phyloP scores from a whole-genome alignment of 140 eudicot species.

The Ambrosia hybrid region DNA sequence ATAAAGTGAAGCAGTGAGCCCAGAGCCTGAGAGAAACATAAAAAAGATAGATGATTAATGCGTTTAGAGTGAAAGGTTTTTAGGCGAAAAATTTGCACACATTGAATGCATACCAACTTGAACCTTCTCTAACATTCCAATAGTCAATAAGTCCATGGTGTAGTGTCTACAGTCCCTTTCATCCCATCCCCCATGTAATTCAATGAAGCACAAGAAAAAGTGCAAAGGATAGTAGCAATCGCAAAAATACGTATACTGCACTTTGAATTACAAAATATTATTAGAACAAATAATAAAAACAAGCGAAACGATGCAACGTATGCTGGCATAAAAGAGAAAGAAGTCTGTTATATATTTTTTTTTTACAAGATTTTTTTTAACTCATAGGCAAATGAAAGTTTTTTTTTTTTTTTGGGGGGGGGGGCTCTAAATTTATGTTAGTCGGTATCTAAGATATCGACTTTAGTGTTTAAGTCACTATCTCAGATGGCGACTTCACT shows the following conservation, averaged over 20 bases:
- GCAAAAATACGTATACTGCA: slow-evolving; percentile 79
- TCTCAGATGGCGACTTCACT: no score
- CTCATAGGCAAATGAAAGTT: no score
- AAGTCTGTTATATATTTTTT: no score
- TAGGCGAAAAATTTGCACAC: no score
- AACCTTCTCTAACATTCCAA: slow-evolving; percentile 73
- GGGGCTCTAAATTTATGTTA: no score
- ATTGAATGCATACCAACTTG: slow-evolving; percentile 54
- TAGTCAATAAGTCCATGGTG: slow-evolving; percentile 75
- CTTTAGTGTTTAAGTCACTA: no score
- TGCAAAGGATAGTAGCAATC: slow-evolving; percentile 73
- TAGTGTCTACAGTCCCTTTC: slow-evolving; percentile 38
- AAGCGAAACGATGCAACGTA: background rate
- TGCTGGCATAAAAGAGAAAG: background rate
- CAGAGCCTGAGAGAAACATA: slow-evolving; percentile 65
- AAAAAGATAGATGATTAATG: background rate
- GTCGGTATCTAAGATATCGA: no score
- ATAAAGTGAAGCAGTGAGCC: slow-evolving; percentile 82
- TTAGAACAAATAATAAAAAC: background rate
- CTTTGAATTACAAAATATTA: slow-evolving; percentile 2
- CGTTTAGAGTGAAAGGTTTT: background rate
- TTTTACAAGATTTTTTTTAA: no score
- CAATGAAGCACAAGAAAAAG: slow-evolving; percentile 80
- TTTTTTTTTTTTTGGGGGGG: no score
- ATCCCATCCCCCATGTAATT: slow-evolving; percentile 78